phyloP scores from a whole-genome alignment of 2,329 filamentous ascomycete species.

The Tolypocladium inflatum region DNA sequence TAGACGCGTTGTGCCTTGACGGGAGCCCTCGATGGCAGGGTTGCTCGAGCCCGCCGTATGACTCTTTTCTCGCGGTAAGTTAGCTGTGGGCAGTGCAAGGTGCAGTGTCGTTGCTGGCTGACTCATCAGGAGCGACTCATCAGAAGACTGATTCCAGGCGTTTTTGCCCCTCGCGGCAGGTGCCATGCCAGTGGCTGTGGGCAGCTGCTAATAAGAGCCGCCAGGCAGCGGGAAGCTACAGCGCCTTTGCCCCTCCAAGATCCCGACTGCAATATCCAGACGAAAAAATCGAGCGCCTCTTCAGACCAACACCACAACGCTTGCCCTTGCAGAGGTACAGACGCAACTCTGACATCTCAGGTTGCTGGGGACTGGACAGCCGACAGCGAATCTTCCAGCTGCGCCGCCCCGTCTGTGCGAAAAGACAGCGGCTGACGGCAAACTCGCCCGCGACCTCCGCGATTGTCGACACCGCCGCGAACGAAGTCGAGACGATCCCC shows the following conservation, averaged over 20 bases:
- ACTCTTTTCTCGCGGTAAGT: not conserved
- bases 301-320: not conserved
- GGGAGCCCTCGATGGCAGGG: not conserved
- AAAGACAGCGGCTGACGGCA: not conserved
- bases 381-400: no score
- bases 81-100: not conserved
- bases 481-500: not conserved
- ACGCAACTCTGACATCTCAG: not conserved
- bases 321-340: not conserved
- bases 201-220: not conserved
- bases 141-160: not conserved
- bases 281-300: not conserved
- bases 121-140: slow-evolving; percentile 1
- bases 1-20: not conserved
- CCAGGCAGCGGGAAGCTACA: not conserved
- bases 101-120: not conserved
- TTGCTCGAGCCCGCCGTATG: not conserved
- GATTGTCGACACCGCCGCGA: not conserved
- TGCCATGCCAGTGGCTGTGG: not conserved
- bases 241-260: not conserved
- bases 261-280: not conserved
- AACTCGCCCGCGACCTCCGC: not conserved
- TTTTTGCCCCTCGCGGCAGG: not conserved
- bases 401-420: not conserved
- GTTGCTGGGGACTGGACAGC: not conserved